These are phyloP conservation scores for Hanseniaspora sp. DNA, from an alignment of 1,139 yeast genomes.

Conservation along the genomic window DNA sequence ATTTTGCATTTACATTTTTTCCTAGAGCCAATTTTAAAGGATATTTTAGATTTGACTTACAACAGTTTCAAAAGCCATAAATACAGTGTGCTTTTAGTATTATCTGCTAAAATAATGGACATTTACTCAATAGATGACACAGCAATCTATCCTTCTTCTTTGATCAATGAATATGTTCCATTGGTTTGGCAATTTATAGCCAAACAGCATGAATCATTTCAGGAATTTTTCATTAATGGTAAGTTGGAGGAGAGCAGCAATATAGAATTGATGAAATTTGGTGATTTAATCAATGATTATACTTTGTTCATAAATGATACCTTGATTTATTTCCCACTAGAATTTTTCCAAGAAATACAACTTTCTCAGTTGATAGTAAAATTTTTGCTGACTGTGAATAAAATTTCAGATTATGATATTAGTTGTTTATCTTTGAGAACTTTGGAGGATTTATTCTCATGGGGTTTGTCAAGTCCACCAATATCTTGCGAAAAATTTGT, in stretches of 20 bases:
- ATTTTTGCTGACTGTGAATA: slow-evolving; percentile 38
- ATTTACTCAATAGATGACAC: slow-evolving; percentile 10
- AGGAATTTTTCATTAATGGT: slow-evolving; percentile 20
- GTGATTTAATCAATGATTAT: slow-evolving; percentile 80
- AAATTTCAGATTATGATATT: slow-evolving; percentile 61
- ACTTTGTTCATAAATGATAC: slow-evolving; percentile 75
- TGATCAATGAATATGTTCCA: slow-evolving; percentile 25
- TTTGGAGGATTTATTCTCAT: slow-evolving; percentile 64
- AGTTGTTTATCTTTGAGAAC: slow-evolving; percentile 61
- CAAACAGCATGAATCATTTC: slow-evolving; percentile 38
- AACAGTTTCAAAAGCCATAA: neutral
- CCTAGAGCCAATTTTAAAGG: slow-evolving; percentile 10
- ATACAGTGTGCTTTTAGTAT: neutral
- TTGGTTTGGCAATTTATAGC: slow-evolving; percentile 44
- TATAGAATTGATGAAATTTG: slow-evolving; percentile 25
- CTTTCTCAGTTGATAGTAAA: slow-evolving; percentile 43
- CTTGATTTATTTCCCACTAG: slow-evolving; percentile 62
- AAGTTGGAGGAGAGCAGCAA: slow-evolving; percentile 32
- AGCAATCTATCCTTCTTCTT: neutral
- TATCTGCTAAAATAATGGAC: slow-evolving; percentile 13
- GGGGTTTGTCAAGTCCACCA: slow-evolving; percentile 78
- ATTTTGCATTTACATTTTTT: slow-evolving; percentile 23
- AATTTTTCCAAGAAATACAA: slow-evolving; percentile 45
- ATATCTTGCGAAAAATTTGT: slow-evolving; percentile 51
- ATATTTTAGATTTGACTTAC: slow-evolving; percentile 2